Base-by-base conservation (phyloP, 2,329 filamentous ascomycete genomes). In the Orbilia quercus region DNA sequence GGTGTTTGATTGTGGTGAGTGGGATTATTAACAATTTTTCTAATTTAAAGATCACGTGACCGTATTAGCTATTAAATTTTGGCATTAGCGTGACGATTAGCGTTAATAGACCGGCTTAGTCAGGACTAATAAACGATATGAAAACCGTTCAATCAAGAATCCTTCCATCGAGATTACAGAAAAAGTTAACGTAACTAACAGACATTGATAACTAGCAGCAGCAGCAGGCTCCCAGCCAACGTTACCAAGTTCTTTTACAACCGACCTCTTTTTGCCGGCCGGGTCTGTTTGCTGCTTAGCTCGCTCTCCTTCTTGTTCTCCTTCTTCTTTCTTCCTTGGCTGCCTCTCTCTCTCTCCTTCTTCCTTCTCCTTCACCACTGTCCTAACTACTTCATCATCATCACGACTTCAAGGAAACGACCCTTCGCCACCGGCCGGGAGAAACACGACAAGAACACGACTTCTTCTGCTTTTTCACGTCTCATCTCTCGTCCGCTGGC, bases 1-100 rank as follows among this genome's bases (percentile, higher is more conserved):
- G 34, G 28, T 34, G n/a, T n/a, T n/a, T n/a, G n/a, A n/a, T n/a
- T n/a, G 36, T 44, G 34, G 53, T 42, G 18, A 23, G 23, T 54
- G n/a, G 6, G 50, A 23, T n/a, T n/a, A n/a, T n/a, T n/a, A n/a
- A n/a, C n/a, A n/a, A n/a, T 9, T 50, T n/a, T 25, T 50, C 6
- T 14, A 22, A n/a, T 48, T 62, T 62, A 62, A 48, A 47, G 58
- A 23, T 63, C 58, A 63, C 47, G 58, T 63, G 58, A 42, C n/a
- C n/a, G 25, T 34, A 58, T 34, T n/a, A 23, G 12, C 20, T 40
- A 55, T n/a, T 12, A 38, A 14, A 11, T 23, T 36, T 7, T n/a
- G n/a, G 18, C 1, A 38, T 40, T 23, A 54, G 50, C 2, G 12
- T 11, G 22, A n/a, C 18, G 1, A 20, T 57, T 42, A 23, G 34